A percentile compares a stretch with the other conserved stretches of the same genome.
Evolutionary conservation across 2,329 filamentous ascomycete genomes (phyloP).

Genomic region (Cladosporium sp.): DNA sequence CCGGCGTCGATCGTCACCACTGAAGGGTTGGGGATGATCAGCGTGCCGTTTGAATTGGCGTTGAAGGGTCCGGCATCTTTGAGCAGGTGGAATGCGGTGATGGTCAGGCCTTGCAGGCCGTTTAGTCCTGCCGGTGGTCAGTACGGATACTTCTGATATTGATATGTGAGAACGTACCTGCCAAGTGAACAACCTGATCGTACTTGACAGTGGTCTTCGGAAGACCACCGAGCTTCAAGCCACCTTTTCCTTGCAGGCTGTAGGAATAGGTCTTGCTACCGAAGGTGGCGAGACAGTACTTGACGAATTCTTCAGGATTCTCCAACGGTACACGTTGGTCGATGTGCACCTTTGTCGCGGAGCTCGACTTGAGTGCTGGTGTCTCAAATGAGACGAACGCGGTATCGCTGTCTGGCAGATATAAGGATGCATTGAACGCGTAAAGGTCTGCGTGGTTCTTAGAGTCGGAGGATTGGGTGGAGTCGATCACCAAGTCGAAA

Average conservation of each 20-base stretch:
- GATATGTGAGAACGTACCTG: neutral
- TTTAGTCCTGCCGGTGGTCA: constrained; percentile 53
- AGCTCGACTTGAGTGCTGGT: constrained; percentile 47
- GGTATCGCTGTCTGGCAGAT: constrained; percentile 43
- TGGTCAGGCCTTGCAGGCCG: constrained; percentile 57
- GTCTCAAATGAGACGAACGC: constrained; percentile 51
- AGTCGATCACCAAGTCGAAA: constrained; percentile 3
- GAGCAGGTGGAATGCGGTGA: constrained; percentile 52
- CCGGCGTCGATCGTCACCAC: constrained; percentile 67
- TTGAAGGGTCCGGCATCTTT: constrained; percentile 32
- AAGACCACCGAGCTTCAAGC: constrained; percentile 54
- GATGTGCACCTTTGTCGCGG: constrained; percentile 46
- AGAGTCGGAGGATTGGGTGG: constrained; percentile 34
- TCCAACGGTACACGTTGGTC: constrained; percentile 49
- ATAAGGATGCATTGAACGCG: constrained; percentile 55
- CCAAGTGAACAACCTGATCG: constrained; percentile 57
- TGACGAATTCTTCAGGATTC: constrained; percentile 49
- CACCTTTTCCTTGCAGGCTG: constrained; percentile 55
- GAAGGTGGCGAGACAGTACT: constrained; percentile 54
- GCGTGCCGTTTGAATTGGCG: constrained; percentile 63
- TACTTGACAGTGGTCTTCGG: constrained; percentile 56
- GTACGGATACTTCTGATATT: too few species aligned
- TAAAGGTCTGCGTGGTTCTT: constrained; percentile 58
- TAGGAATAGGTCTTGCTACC: constrained; percentile 52
- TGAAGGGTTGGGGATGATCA: constrained; percentile 65